A percentile compares a stretch with the other conserved stretches of the same genome.
Conservation (phyloP, 2,329 filamentous ascomycete species). For the Aspergillus pseudoviridinutans region DNA sequence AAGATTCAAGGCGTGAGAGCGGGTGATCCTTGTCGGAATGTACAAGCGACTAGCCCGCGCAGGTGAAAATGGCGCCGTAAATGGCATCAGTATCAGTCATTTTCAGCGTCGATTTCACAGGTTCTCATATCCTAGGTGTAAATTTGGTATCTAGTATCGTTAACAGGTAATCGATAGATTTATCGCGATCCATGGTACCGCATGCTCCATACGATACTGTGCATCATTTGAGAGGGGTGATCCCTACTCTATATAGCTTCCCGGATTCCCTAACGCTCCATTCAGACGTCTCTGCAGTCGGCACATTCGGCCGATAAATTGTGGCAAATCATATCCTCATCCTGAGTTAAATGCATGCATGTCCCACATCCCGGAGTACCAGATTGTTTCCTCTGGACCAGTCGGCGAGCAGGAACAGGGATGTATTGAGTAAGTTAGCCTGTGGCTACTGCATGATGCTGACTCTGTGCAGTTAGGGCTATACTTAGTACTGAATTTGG, state of each 20-base stretch:
- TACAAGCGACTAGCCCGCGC: no score
- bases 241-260: constrained; percentile 9
- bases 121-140: no score
- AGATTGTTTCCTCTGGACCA: constrained; percentile 2
- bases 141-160: no score
- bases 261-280: background rate
- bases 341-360: background rate
- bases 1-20: no score
- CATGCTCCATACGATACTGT: background rate
- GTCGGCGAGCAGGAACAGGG: constrained; percentile 2
- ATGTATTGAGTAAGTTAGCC: constrained; percentile 2
- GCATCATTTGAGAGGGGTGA: constrained; percentile 8
- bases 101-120: no score
- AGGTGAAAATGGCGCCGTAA: no score
- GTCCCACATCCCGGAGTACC: constrained; percentile 8
- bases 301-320: background rate
- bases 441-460: constrained; percentile 4
- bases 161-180: no score
- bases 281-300: background rate
- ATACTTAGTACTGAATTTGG: background rate
- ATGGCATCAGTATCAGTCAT: no score
- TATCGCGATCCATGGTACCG: background rate
- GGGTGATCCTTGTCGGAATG: no score
- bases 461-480: background rate
- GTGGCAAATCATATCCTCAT: background rate